Percentiles rank a stretch among this genome's conserved stretches.
These are phyloP conservation scores for Cercospora berteroae DNA, from an alignment of 2,329 filamentous ascomycete genomes.

Conservation along the genomic window DNA sequence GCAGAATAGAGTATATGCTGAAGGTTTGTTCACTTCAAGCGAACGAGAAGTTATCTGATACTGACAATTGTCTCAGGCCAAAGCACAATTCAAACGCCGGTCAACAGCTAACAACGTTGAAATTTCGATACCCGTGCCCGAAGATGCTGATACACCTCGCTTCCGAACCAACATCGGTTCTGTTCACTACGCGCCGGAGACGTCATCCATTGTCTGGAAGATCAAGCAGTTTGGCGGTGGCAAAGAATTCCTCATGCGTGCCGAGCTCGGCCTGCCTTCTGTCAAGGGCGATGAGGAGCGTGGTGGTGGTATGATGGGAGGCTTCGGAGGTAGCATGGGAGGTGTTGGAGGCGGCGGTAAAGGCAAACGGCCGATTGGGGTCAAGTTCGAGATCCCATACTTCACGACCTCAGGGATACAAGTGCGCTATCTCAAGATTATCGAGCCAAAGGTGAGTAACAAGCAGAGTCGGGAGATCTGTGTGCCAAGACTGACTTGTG, in stretches of 20 bases:
- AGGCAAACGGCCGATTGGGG: constrained; percentile 92
- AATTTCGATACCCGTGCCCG: constrained; percentile 93
- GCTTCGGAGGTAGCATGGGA: constrained; percentile 95
- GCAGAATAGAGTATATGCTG: constrained; percentile 97
- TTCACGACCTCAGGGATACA: constrained; percentile 99
- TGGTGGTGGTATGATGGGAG: constrained; percentile 95
- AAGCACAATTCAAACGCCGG: constrained; percentile 95
- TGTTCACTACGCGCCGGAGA: constrained; percentile 96
- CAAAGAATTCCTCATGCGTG: constrained; percentile 98
- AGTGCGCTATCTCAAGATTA: constrained; percentile 97
- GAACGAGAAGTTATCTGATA: not conserved
- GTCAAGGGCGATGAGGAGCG: constrained; percentile 88
- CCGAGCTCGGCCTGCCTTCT: constrained; percentile 88
- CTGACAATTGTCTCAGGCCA: constrained; percentile 55
- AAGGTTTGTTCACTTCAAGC: constrained; percentile 56
- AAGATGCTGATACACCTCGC: constrained; percentile 91
- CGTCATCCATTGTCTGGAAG: constrained; percentile 98
- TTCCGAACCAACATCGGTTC: constrained; percentile 97
- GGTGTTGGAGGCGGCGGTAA: constrained; percentile 83
- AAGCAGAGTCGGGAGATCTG: not conserved
- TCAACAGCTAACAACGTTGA: constrained; percentile 99
- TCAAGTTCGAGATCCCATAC: constrained; percentile 99
- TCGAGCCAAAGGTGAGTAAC: constrained; percentile 83
- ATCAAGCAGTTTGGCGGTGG: constrained; percentile 99
- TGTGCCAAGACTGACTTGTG: constrained; percentile 20